Evolutionary conservation across 495 filamentous ascomycete species (phyloP), one percentile per base, ranked within the genome.

Genomic region (Lasiosphaeris hirsuta): DNA sequence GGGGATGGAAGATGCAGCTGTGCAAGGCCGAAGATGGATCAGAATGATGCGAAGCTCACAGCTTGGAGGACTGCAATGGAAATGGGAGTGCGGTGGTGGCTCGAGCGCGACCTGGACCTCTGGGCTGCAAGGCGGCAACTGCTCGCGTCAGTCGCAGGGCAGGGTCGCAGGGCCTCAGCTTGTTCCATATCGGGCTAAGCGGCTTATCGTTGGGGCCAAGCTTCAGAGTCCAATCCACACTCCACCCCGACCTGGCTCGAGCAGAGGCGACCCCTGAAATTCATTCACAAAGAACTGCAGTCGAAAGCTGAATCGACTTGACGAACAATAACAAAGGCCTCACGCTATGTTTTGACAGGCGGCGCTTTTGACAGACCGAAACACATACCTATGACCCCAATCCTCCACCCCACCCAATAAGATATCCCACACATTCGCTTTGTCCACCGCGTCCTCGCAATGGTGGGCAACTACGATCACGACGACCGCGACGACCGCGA

Each of bases 401-500:
- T 15, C 18, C 9, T 13, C 11, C 35, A 23, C 17, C 7, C 7
- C 1, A 9, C 55, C 9, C 3, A 5, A 23, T 14, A 51, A 30
- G 4, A 1, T 11, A 33, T 35, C 23, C 34, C 14, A 10, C 35
- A 7, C 30, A 41, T 38, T 17, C 18, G 10, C 11, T 14, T 3
- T 7, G 17, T 39, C 30, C 7, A 41, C 11, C 49, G 13, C 41
- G 45, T 37, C 43, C 34, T 15, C 44, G 51, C 40, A 41, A 65
- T 63, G 60, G 57, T 57, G 36, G 53, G 48, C 54, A 52, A 63
- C 36, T 30, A 65, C 36, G 65, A 64, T 51, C 51, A 55, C n/a
- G 51, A 64, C 43, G 38, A 55, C 42, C 65, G 54, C 40, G 40
- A 60, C 19, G 42, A 40, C n/a, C 19, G 45, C 3, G 45, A 43